Base-by-base conservation (phyloP, 2,329 filamentous ascomycete genomes). In the Emericellopsis cladophorae region DNA sequence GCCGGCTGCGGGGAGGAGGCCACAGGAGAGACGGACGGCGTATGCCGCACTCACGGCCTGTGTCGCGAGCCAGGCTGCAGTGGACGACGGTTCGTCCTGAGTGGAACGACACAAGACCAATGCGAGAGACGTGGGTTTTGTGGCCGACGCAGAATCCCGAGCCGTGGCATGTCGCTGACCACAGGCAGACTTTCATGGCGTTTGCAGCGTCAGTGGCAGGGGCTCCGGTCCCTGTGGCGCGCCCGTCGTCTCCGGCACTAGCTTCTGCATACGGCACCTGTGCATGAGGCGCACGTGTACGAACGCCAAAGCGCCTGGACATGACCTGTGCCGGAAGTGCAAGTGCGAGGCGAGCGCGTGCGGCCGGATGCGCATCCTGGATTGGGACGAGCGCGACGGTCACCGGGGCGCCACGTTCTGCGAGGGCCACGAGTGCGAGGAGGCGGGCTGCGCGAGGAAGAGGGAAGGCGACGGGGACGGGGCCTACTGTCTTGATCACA, bases 371-470 rank as follows among this genome's bases (percentile, higher is more conserved):
- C 26, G 26, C 9, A 29, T 29, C 26, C 8, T 7, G 26, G 26
- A 29, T 7, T 7, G 26, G 26, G 26, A 7, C 26, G 26, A 29
- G 26, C 9, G 26, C 3, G 26, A 29, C 3, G 26, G 26, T 3
- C 26, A 29, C 26, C 26, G 26, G 5, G 39, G 41, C 14, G 40
- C 34, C 7, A 36, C 32, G 31, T 48, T 44, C 22, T 43, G 41
- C 34, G 35, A 44, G 34, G 42, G 38, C n/a, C 38, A 41, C 42
- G 15, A 26, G 39, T 40, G 42, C 34, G 7, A 18, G 15, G 24
- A 32, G 14, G 7, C 15, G 5, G 36, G 15, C 21, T 40, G 42
- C 38, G 21, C 31, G 12, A n/a, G 16, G 29, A 9, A 18, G 15
- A 34, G 31, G 24, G 26, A 16, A 10, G 34, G 18, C 3, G 15